These are phyloP conservation scores for Geranium brycei DNA, from an alignment of 345 rosid genomes.

Conservation along the genomic window DNA sequence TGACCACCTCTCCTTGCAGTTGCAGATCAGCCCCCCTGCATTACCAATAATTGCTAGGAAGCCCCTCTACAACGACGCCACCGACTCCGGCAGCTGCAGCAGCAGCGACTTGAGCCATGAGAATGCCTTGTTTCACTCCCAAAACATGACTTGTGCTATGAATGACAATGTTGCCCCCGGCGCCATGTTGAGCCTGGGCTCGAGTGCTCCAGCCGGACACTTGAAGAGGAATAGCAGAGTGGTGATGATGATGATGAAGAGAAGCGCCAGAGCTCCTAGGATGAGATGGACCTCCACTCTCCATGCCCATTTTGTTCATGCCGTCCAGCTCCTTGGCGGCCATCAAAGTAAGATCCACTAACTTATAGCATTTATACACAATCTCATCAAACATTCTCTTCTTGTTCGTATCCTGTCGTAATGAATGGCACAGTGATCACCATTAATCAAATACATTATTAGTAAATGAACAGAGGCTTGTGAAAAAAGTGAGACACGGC, in stretches of 20 bases:
- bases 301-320: conserved; percentile 79
- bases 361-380: too few relatives aligned
- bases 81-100: conserved; percentile 42
- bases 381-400: too few relatives aligned
- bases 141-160: too few relatives aligned
- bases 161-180: conserved; percentile 15
- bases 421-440: too few relatives aligned
- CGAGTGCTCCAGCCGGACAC: conserved; percentile 13
- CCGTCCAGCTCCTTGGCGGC: conserved; percentile 91
- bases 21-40: conserved; percentile 74
- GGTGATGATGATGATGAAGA: conserved; percentile 23
- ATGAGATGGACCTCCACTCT: conserved; percentile 92
- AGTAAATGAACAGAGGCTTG: too few relatives aligned
- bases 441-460: too few relatives aligned
- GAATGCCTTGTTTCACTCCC: conserved; percentile 30
- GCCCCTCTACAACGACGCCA: neutral
- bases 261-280: conserved; percentile 79
- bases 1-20: conserved; percentile 70
- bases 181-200: conserved; percentile 16
- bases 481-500: too few relatives aligned
- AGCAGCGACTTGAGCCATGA: conserved; percentile 58
- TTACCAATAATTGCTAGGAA: neutral
- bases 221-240: conserved; percentile 53
- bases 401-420: too few relatives aligned
- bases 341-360: conserved; percentile 45